Percentiles rank a stretch among this genome's conserved stretches.
Evolutionary conservation across 495 filamentous ascomycete species (phyloP).

Genomic region (Penicillium odoratum): DNA sequence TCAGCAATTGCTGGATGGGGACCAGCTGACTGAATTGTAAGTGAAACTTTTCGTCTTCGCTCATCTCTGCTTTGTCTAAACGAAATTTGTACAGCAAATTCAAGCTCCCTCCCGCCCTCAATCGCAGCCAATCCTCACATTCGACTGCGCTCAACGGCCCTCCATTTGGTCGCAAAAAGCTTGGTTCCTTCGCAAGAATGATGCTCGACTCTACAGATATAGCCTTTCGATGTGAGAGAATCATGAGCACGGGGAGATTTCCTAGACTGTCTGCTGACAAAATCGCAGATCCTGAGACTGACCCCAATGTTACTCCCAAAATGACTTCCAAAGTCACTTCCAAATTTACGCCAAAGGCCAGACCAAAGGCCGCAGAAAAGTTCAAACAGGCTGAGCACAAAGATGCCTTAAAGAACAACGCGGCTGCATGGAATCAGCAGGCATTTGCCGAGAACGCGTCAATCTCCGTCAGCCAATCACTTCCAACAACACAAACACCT

Average conservation of each 20-base stretch:
- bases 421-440: constrained; percentile 24
- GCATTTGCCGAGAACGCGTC: constrained; percentile 22
- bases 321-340: background rate
- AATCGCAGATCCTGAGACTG: constrained; percentile 40
- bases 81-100: constrained; percentile 60
- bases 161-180: constrained; percentile 25
- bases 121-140: constrained; percentile 21
- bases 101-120: constrained; percentile 49
- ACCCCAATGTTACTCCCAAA: background rate
- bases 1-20: constrained; percentile 65
- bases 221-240: constrained; percentile 51
- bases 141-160: constrained; percentile 22
- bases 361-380: constrained; percentile 4
- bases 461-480: constrained; percentile 14
- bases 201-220: constrained; percentile 57
- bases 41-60: constrained; percentile 19
- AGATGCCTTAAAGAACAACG: constrained; percentile 12
- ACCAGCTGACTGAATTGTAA: constrained; percentile 73
- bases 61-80: constrained; percentile 6
- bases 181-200: constrained; percentile 60
- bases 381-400: constrained; percentile 21
- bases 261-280: constrained; percentile 13
- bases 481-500: constrained; percentile 8
- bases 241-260: background rate
- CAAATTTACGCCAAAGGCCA: background rate